Percentiles rank a stretch among this genome's conserved stretches.
These are phyloP conservation scores for Rhizoclosmatium globosum DNA, from an alignment of 192 early-diverging fungal genomes.

Conservation along the genomic window DNA sequence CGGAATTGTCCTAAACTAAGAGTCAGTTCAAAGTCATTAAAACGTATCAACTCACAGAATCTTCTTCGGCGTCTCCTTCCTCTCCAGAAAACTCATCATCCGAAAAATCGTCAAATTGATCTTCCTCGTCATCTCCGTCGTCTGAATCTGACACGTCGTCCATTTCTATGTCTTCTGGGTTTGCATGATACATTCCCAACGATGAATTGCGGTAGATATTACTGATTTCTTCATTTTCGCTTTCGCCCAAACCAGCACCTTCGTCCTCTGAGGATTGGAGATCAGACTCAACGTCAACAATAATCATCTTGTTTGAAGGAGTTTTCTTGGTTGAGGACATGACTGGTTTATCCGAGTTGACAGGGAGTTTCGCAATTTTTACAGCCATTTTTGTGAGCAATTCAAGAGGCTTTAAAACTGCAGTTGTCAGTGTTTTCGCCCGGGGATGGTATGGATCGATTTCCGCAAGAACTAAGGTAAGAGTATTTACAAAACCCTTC, in stretches of 20 bases:
- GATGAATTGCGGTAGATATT: slow-evolving; percentile 85
- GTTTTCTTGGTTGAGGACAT: not conserved
- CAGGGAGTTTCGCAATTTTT: slow-evolving; percentile 71
- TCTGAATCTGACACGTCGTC: slow-evolving; percentile 61
- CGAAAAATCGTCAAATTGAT: slow-evolving; percentile 60
- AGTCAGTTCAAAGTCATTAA: not conserved
- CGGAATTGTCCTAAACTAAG: slow-evolving; percentile 43
- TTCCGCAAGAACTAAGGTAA: slow-evolving; percentile 83
- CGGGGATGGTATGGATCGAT: slow-evolving; percentile 92
- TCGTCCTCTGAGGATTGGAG: slow-evolving; percentile 10
- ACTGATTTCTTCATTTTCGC: slow-evolving; percentile 72
- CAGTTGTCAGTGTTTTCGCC: slow-evolving; percentile 74
- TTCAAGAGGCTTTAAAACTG: slow-evolving; percentile 89
- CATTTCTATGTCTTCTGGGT: slow-evolving; percentile 77
- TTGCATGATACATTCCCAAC: slow-evolving; percentile 77
- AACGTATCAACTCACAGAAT: slow-evolving; percentile 28
- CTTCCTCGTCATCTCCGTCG: slow-evolving; percentile 73
- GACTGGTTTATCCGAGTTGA: not conserved
- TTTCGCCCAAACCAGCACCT: slow-evolving; percentile 56
- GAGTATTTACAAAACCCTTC: slow-evolving; percentile 79
- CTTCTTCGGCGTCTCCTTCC: slow-evolving; percentile 66
- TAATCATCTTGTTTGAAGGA: slow-evolving; percentile 8
- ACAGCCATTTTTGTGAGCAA: slow-evolving; percentile 88
- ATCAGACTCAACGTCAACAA: slow-evolving; percentile 6
- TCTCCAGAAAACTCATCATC: slow-evolving; percentile 68